These are phyloP conservation scores for Astrothelium macrocarpum DNA, from an alignment of 495 filamentous ascomycete species.

Conservation along the genomic window DNA sequence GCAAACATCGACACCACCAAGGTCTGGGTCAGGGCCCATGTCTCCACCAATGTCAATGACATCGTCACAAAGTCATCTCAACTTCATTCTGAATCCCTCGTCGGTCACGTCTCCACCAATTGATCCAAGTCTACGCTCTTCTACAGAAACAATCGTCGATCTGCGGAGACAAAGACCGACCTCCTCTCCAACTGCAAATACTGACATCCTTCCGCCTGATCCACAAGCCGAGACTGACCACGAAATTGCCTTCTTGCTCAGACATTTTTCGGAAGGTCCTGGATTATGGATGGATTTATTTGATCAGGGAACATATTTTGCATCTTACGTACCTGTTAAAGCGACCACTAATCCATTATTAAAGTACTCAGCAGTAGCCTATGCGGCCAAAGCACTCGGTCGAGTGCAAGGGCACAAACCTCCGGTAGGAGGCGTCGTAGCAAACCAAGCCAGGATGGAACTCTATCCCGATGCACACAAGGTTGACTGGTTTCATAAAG, in stretches of 20 bases:
- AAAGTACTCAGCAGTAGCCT: conserved; percentile 51
- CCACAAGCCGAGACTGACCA: conserved; percentile 32
- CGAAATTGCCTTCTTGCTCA: conserved; percentile 50
- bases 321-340: conserved; percentile 48
- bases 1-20: background rate
- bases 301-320: conserved; percentile 51
- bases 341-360: conserved; percentile 47
- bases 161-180: conserved; percentile 1
- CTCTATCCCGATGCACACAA: conserved; percentile 38
- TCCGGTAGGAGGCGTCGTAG: conserved; percentile 39
- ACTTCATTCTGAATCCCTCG: conserved; percentile 50
- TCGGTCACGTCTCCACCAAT: conserved; percentile 40
- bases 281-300: conserved; percentile 60
- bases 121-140: conserved; percentile 36
- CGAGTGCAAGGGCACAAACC: conserved; percentile 44
- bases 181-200: background rate
- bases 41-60: background rate
- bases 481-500: conserved; percentile 48
- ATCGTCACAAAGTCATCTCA: conserved; percentile 35
- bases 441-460: conserved; percentile 44
- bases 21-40: background rate
- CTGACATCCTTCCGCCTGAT: background rate
- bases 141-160: conserved; percentile 22
- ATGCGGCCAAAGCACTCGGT: conserved; percentile 53
- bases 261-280: conserved; percentile 52